Conservation (phyloP, 1,284 basidiomycete species). For the Leccinum pachyderme region DNA sequence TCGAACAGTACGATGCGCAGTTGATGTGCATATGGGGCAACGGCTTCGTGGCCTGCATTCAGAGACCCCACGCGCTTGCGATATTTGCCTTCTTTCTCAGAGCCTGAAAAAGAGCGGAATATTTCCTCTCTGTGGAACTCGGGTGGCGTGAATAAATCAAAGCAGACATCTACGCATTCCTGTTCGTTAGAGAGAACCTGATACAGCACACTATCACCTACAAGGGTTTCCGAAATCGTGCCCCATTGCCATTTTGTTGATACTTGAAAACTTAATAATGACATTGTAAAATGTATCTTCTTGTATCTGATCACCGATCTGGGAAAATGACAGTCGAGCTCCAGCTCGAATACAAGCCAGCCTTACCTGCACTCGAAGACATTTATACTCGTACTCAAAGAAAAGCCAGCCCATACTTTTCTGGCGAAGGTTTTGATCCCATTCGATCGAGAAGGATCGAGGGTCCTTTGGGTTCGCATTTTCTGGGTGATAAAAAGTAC, state of each 20-base stretch:
- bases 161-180: slow-evolving; percentile 51
- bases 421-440: slow-evolving; percentile 43
- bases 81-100: slow-evolving; percentile 40
- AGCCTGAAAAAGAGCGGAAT: slow-evolving; percentile 47
- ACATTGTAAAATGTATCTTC: slow-evolving; percentile 52
- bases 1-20: slow-evolving; percentile 55
- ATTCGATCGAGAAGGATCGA: slow-evolving; percentile 66
- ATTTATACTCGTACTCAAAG: slow-evolving; percentile 65
- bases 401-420: slow-evolving; percentile 50
- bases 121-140: slow-evolving; percentile 59
- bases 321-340: background rate
- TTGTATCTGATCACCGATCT: slow-evolving; percentile 56
- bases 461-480: slow-evolving; percentile 36
- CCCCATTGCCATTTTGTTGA: slow-evolving; percentile 58
- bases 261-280: slow-evolving; percentile 54
- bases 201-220: slow-evolving; percentile 22
- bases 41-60: slow-evolving; percentile 48
- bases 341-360: background rate
- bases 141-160: slow-evolving; percentile 60
- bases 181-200: slow-evolving; percentile 8
- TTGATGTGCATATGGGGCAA: slow-evolving; percentile 66
- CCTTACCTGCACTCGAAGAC: slow-evolving; percentile 55
- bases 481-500: slow-evolving; percentile 31
- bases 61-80: slow-evolving; percentile 55
- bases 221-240: slow-evolving; percentile 47